A percentile compares a stretch with the other conserved stretches of the same genome.
phyloP scores from a whole-genome alignment of 768 basidiomycete genomes.

The Tephrocybe sp. region DNA sequence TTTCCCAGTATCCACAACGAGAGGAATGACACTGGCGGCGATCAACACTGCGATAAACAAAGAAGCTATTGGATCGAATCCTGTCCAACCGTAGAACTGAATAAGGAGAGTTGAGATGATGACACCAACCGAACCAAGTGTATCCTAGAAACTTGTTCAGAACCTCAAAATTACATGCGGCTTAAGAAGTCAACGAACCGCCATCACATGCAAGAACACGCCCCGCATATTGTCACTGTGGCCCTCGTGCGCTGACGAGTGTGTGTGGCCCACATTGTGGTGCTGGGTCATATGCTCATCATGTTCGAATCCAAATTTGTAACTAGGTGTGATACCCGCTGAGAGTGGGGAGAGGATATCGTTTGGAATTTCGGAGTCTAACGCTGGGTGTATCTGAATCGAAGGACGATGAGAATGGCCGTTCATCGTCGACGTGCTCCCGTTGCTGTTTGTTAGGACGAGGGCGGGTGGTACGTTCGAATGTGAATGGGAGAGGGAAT shows the following conservation, averaged over 20 bases:
- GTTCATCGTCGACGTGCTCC: conserved; percentile 24
- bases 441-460: conserved; percentile 13
- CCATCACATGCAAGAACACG: conserved; percentile 97
- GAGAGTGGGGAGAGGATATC: conserved; percentile 22
- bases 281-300: conserved; percentile 51
- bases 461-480: conserved; percentile 18
- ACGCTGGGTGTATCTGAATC: conserved; percentile 32
- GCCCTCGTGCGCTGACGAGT: conserved; percentile 65
- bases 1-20: conserved; percentile 91
- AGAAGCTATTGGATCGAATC: conserved; percentile 97
- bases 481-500: conserved; percentile 30
- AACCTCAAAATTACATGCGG: not conserved
- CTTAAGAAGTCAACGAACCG: conserved; percentile 46
- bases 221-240: conserved; percentile 99
- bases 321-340: conserved; percentile 55
- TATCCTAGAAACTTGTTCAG: conserved; percentile 56
- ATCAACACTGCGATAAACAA: conserved; percentile 95
- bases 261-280: conserved; percentile 42
- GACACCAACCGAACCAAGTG: conserved; percentile 95
- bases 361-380: conserved; percentile 6
- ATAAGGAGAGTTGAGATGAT: conserved; percentile 97
- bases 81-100: conserved; percentile 96
- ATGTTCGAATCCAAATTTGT: conserved; percentile 49
- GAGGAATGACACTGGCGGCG: conserved; percentile 91
- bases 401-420: conserved; percentile 41